These are phyloP conservation scores for Strigomonas culicis DNA, from an alignment of 208 protist genomes.

Conservation along the genomic window DNA sequence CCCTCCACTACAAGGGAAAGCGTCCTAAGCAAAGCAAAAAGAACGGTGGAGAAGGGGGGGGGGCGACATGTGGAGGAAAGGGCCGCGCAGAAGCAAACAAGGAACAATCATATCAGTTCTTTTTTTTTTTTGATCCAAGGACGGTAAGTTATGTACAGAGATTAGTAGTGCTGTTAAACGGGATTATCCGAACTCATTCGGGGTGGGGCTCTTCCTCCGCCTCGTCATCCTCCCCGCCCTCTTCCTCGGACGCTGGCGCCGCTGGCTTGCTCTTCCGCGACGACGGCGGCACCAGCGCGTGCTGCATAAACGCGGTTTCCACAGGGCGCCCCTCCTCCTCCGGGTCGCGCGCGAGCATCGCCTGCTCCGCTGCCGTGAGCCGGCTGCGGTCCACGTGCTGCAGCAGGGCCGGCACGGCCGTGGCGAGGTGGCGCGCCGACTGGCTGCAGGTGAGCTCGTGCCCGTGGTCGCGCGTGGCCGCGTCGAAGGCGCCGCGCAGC, in stretches of 20 bases:
- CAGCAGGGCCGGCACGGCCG: constrained; percentile 30
- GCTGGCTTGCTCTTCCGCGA: neutral
- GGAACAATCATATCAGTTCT: too few species aligned
- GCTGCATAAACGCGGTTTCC: neutral
- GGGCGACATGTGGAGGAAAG: too few species aligned
- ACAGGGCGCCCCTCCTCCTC: neutral
- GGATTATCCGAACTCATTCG: too few species aligned
- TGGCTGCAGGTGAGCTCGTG: constrained; percentile 39
- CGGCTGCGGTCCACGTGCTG: constrained; percentile 23
- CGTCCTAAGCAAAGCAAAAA: too few species aligned
- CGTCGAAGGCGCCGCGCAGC: constrained; percentile 28
- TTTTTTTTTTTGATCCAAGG: too few species aligned
- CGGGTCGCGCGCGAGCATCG: constrained; percentile 14
- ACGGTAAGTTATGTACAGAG: too few species aligned
- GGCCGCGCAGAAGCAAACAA: too few species aligned
- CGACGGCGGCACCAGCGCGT: too few species aligned
- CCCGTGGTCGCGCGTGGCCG: constrained; percentile 31
- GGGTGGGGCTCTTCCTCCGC: neutral
- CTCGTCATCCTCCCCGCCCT: neutral
- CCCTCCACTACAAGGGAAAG: too few species aligned
- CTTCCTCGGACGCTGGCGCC: neutral
- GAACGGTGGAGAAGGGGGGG: too few species aligned
- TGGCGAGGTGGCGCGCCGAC: constrained; percentile 36
- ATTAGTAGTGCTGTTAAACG: too few species aligned
- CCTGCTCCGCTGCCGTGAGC: constrained; percentile 46